Conservation (phyloP, 176 grass and related monocot species). For the Microstegium vimineum region DNA sequence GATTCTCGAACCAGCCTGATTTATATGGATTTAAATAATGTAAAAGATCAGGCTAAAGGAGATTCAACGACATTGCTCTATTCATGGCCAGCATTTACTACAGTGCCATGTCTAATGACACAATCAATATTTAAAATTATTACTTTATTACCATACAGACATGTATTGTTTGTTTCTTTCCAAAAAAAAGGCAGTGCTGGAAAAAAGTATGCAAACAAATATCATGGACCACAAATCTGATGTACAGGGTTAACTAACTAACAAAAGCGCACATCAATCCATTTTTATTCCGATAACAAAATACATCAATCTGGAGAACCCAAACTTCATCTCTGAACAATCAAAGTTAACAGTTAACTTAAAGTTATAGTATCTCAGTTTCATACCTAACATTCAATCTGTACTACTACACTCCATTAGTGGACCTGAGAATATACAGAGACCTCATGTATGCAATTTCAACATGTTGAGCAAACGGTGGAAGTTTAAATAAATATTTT, state of each 20-base stretch:
- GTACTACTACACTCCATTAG: not conserved
- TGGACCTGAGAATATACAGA: not conserved
- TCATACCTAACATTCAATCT: not conserved
- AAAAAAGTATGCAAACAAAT: not conserved
- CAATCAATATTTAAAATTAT: not conserved
- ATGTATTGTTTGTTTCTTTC: not conserved
- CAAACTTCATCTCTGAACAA: constrained; percentile 2
- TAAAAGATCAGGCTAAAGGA: not conserved
- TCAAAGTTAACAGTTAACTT: not conserved
- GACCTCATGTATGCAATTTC: not conserved
- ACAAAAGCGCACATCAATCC: not conserved
- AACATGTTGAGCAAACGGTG: not conserved
- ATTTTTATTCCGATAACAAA: not conserved
- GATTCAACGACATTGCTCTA: not conserved
- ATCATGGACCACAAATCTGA: not conserved
- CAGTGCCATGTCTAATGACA: not conserved
- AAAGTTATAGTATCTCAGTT: not conserved
- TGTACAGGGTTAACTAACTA: not conserved
- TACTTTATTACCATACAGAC: not conserved
- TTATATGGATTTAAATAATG: constrained; percentile 6
- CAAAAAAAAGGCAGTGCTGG: not conserved
- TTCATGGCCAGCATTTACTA: not conserved
- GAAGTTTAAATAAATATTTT: not conserved
- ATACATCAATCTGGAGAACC: not conserved
- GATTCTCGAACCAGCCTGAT: constrained; percentile 96